Evolutionary conservation across 73 alveolate genomes (phyloP).

Genomic region (Diophrys sp.): DNA sequence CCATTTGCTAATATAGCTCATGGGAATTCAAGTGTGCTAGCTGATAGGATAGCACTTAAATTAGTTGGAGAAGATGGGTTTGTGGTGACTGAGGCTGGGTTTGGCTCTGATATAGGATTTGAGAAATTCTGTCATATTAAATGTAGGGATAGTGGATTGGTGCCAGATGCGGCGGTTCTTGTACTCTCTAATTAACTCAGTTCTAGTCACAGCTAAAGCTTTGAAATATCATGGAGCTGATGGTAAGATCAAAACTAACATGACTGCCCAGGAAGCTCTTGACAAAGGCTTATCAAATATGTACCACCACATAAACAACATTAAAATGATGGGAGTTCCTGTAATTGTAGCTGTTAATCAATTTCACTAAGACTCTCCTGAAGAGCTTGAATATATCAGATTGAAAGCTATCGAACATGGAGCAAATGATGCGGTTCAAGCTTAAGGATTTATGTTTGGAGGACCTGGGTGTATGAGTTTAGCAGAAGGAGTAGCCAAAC

Average conservation of each 20-base stretch:
- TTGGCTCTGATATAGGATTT: constrained; percentile 37
- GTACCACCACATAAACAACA: constrained; percentile 34
- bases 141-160: constrained; percentile 45
- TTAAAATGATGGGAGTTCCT: neutral
- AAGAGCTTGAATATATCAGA: neutral
- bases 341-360: neutral
- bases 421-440: constrained; percentile 27
- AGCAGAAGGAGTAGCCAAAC: constrained; percentile 8
- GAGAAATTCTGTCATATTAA: constrained; percentile 59
- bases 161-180: constrained; percentile 53
- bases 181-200: no score
- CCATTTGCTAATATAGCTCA: constrained; percentile 49
- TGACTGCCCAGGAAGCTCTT: constrained; percentile 19
- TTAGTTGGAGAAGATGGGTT: constrained; percentile 52
- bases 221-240: constrained; percentile 48
- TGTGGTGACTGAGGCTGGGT: constrained; percentile 44
- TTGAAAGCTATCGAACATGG: constrained; percentile 32
- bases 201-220: constrained; percentile 41
- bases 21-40: constrained; percentile 46
- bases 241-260: constrained; percentile 41
- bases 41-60: constrained; percentile 48
- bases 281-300: constrained; percentile 39
- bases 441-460: constrained; percentile 22
- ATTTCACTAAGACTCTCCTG: neutral
- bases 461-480: constrained; percentile 40